A percentile compares a stretch with the other conserved stretches of the same genome.
phyloP scores from a whole-genome alignment of 2,329 filamentous ascomycete species.

The Colletotrichum eleusines region DNA sequence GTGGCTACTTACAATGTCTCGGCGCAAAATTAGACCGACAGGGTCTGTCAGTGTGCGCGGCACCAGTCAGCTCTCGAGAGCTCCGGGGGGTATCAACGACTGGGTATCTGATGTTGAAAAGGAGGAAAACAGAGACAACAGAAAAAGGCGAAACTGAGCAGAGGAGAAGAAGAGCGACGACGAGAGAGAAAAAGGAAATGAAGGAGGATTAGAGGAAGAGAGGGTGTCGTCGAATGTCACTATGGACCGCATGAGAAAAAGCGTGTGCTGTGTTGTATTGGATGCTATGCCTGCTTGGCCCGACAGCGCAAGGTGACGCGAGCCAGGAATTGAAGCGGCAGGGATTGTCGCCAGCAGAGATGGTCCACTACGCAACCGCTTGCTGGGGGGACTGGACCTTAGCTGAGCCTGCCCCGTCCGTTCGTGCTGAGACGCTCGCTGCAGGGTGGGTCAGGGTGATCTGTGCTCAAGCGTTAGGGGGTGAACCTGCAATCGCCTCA shows the following conservation, averaged over 20 bases:
- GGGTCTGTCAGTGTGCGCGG: conserved; percentile 32
- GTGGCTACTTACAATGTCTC: conserved; percentile 40
- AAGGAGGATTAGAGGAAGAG: conserved; percentile 16
- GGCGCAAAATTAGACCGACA: conserved; percentile 31
- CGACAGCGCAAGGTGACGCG: conserved; percentile 34
- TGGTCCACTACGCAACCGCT: conserved; percentile 30
- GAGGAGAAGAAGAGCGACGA: neutral
- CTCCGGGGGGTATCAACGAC: conserved; percentile 25
- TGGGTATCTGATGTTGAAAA: conserved; percentile 24
- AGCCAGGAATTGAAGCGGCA: conserved; percentile 35
- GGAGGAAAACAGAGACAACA: neutral
- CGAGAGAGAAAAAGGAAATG: neutral
- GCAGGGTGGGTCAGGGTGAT: conserved; percentile 14
- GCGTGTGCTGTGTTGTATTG: conserved; percentile 28
- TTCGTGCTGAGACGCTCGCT: conserved; percentile 14
- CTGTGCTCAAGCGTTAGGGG: conserved; percentile 22
- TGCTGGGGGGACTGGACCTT: too few relatives aligned
- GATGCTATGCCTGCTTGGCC: conserved; percentile 20
- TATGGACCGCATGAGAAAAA: conserved; percentile 35
- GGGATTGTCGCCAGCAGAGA: conserved; percentile 28
- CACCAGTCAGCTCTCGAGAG: conserved; percentile 21
- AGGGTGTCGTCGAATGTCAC: conserved; percentile 35
- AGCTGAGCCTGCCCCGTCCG: neutral
- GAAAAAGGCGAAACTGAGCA: neutral
- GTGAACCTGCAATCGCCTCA: conserved; percentile 27